Percentiles rank a stretch among this genome's conserved stretches.
Conservation (phyloP, 768 basidiomycete species). For the Hysterangium stoloniferum region DNA sequence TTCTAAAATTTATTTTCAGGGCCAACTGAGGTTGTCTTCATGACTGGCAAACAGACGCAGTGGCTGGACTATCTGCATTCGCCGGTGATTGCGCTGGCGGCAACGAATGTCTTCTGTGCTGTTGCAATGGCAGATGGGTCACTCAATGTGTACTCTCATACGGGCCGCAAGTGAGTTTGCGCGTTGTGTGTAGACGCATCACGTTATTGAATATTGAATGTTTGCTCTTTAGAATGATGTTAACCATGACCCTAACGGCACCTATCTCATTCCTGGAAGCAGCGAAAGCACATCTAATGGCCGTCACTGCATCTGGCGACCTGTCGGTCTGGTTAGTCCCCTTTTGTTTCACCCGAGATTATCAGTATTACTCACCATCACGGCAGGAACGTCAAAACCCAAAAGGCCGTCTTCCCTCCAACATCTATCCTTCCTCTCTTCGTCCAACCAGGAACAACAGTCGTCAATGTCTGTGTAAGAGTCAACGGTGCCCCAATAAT, state of each 20-base stretch:
- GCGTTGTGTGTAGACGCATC: too few species aligned
- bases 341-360: constrained; percentile 7
- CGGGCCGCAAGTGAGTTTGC: constrained; percentile 73
- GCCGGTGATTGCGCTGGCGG: constrained; percentile 58
- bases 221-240: constrained; percentile 51
- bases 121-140: constrained; percentile 72
- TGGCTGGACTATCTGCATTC: constrained; percentile 88
- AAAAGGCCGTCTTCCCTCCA: constrained; percentile 56
- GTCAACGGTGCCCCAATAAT: constrained; percentile 77
- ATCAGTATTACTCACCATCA: not conserved
- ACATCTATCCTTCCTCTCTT: constrained; percentile 56
- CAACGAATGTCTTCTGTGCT: constrained; percentile 62
- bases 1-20: constrained; percentile 27
- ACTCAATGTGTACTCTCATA: constrained; percentile 76
- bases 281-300: constrained; percentile 54
- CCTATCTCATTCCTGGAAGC: constrained; percentile 65
- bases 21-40: constrained; percentile 60
- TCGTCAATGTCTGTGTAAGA: constrained; percentile 60
- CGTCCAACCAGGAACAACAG: constrained; percentile 44
- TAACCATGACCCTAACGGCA: constrained; percentile 63
- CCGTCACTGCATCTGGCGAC: constrained; percentile 64
- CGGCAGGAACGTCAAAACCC: constrained; percentile 67
- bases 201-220: constrained; percentile 1
- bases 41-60: constrained; percentile 59
- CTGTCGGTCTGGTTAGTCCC: constrained; percentile 64